Percentiles rank a stretch among this genome's conserved stretches.
phyloP scores from a whole-genome alignment of 345 rosid species.

The Brassica napus region DNA sequence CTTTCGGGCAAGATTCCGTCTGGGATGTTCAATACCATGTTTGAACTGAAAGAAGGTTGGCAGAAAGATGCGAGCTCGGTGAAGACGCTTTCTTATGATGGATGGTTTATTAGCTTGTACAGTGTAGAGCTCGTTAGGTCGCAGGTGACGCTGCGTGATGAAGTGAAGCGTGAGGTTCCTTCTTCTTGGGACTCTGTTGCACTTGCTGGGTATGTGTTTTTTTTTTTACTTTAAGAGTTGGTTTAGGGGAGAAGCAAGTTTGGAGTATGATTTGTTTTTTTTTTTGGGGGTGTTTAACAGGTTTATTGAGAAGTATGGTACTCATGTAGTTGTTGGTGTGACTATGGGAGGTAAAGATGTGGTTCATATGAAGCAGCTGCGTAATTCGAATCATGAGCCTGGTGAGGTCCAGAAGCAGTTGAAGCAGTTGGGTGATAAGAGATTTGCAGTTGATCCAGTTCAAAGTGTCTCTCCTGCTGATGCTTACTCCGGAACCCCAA shows the following conservation, averaged over 20 bases:
- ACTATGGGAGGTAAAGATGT: conserved; percentile 91
- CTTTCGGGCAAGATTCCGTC: conserved; percentile 86
- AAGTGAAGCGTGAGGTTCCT: conserved; percentile 77
- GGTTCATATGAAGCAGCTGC: conserved; percentile 69
- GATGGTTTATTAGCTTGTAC: conserved; percentile 86
- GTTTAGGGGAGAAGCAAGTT: not conserved
- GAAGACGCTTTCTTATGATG: conserved; percentile 79
- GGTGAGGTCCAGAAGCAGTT: conserved; percentile 63
- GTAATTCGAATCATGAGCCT: conserved; percentile 59
- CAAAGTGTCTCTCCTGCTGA: conserved; percentile 13
- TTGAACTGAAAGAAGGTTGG: conserved; percentile 67
- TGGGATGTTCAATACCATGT: conserved; percentile 79
- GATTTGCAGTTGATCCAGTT: conserved; percentile 49
- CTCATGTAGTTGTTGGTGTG: conserved; percentile 77
- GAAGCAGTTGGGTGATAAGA: conserved; percentile 64
- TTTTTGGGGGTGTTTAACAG: conserved; percentile 30
- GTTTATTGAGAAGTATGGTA: conserved; percentile 85
- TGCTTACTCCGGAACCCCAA: conserved; percentile 40
- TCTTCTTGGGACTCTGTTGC: conserved; percentile 86
- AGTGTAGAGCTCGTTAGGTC: conserved; percentile 78
- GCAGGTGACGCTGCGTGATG: conserved; percentile 60
- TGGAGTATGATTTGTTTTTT: conserved; percentile 29
- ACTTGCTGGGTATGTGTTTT: conserved; percentile 80
- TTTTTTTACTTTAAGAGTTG: not conserved
- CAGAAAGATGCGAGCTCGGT: conserved; percentile 71